Conservation (phyloP, 2,329 filamentous ascomycete genomes). For the Aspergillus neoniger region DNA sequence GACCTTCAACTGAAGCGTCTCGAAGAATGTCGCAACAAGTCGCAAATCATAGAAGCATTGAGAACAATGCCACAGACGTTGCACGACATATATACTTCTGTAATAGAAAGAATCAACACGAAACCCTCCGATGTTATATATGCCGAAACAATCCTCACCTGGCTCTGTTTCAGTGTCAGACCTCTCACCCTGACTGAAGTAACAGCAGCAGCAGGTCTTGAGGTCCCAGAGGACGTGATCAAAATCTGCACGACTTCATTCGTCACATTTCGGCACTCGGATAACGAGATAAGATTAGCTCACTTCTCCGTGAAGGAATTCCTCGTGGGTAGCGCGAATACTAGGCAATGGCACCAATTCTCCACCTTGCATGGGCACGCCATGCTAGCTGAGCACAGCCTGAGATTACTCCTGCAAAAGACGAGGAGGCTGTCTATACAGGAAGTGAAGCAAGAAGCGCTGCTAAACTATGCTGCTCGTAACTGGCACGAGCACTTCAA, state of each 20-base stretch:
- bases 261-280: neutral
- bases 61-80: neutral
- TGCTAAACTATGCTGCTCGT: neutral
- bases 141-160: neutral
- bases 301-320: slow-evolving; percentile 1
- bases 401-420: neutral
- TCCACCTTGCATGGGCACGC: neutral
- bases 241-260: neutral
- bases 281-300: neutral
- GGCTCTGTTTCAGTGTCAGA: neutral
- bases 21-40: neutral
- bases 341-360: neutral
- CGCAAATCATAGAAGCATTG: neutral
- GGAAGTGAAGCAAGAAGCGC: neutral
- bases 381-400: neutral
- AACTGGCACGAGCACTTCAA: neutral
- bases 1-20: slow-evolving; percentile 1
- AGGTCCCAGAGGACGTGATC: neutral
- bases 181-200: neutral
- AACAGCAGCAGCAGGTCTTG: neutral
- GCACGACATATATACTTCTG: neutral
- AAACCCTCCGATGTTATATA: too few species aligned
- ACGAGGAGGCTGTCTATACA: neutral
- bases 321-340: neutral
- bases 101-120: neutral